Evolutionary conservation across 352 stramenopile genomes (phyloP).

Genomic region (Phytophthora vignae): DNA sequence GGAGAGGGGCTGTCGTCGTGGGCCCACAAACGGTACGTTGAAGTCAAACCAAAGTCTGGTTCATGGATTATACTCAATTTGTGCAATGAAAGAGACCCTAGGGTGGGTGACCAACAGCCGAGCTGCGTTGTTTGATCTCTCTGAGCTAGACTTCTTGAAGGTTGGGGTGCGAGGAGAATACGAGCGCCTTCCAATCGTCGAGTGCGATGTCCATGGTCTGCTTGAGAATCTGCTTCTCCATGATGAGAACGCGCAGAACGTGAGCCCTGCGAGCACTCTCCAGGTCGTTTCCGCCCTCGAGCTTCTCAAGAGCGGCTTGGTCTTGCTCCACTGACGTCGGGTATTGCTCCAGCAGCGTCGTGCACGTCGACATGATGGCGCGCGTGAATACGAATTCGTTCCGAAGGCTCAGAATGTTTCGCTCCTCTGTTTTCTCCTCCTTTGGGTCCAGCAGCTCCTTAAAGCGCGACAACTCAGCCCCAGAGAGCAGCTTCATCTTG

Average conservation of each 20-base stretch:
- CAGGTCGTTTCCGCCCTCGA: slow-evolving; percentile 10
- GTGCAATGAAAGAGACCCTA: background rate
- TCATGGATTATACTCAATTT: background rate
- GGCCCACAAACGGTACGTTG: no score
- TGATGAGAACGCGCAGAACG: slow-evolving; percentile 51
- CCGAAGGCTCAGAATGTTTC: slow-evolving; percentile 48
- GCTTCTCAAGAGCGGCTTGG: slow-evolving; percentile 14
- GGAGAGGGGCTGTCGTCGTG: no score
- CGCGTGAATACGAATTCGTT: slow-evolving; percentile 63
- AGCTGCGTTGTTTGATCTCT: no score
- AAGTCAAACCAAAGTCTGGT: background rate
- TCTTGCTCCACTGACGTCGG: slow-evolving; percentile 47
- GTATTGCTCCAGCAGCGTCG: slow-evolving; percentile 50
- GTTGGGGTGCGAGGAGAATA: slow-evolving; percentile 55
- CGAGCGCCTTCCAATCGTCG: slow-evolving; percentile 54
- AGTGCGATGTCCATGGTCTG: slow-evolving; percentile 55
- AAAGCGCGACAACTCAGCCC: slow-evolving; percentile 39
- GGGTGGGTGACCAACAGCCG: no score
- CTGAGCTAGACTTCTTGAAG: slow-evolving; percentile 41
- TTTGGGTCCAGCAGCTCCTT: slow-evolving; percentile 36
- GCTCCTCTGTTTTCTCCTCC: slow-evolving; percentile 13
- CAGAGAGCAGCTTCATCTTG: slow-evolving; percentile 57
- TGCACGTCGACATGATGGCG: slow-evolving; percentile 49
- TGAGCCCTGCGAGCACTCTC: slow-evolving; percentile 37
- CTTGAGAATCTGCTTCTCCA: slow-evolving; percentile 71